phyloP scores from a whole-genome alignment of 108 stramenopile species.

The Discostella stelligeroides region DNA sequence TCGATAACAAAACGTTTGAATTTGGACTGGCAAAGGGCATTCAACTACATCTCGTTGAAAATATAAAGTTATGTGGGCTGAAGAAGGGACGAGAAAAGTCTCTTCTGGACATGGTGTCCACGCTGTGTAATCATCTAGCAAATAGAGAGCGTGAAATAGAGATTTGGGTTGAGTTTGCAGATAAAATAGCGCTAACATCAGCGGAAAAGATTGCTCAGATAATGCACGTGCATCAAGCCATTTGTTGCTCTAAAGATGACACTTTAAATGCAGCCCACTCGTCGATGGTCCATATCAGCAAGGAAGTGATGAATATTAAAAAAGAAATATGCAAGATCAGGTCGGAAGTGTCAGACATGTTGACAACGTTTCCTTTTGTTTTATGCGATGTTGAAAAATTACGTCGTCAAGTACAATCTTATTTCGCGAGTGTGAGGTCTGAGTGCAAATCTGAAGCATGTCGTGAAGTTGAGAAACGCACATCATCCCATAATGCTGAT shows the following conservation, averaged over 20 bases:
- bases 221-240: conserved; percentile 12
- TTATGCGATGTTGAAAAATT: conserved; percentile 7
- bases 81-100: conserved; percentile 34
- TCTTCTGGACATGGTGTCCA: conserved; percentile 26
- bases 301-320: conserved; percentile 3
- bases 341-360: neutral
- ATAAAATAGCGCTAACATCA: conserved; percentile 13
- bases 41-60: conserved; percentile 25
- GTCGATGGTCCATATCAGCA: neutral
- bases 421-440: neutral
- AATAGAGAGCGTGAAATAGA: conserved; percentile 21
- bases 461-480: conserved; percentile 12
- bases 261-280: neutral
- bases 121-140: conserved; percentile 34
- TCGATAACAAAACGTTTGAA: conserved; percentile 5
- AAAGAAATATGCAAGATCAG: conserved; percentile 7
- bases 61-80: conserved; percentile 20
- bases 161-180: conserved; percentile 30
- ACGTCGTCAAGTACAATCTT: conserved; percentile 9
- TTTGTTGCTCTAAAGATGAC: conserved; percentile 2
- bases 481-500: conserved; percentile 23
- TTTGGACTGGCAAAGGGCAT: conserved; percentile 17
- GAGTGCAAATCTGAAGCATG: conserved; percentile 13
- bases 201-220: conserved; percentile 21
- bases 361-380: conserved; percentile 3